A percentile compares a stretch with the other conserved stretches of the same genome.
Conservation (phyloP, 441 rosid genomes). For the Daphne laureola region DNA sequence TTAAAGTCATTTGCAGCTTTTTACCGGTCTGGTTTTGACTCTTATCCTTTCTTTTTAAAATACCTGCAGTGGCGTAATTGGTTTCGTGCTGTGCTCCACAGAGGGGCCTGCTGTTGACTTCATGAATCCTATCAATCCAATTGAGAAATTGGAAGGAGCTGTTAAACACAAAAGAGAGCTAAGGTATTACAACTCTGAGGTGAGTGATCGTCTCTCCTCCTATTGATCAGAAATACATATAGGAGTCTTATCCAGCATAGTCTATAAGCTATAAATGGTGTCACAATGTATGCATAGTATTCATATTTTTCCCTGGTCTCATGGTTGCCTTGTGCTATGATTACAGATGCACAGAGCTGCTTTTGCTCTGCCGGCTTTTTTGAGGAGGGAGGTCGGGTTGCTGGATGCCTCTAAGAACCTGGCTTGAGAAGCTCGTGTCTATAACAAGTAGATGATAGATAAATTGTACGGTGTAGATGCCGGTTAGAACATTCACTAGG, state of each 20-base stretch:
- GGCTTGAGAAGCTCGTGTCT: conserved; percentile 3
- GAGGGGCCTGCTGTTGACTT: conserved; percentile 82
- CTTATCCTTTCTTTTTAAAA: conserved; percentile 3
- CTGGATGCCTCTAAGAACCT: conserved; percentile 21
- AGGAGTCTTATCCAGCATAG: no score
- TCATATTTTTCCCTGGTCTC: no score
- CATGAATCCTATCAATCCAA: conserved; percentile 84
- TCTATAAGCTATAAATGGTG: no score
- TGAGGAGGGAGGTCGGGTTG: conserved; percentile 63
- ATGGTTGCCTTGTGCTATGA: conserved; percentile 5
- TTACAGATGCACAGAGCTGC: conserved; percentile 87
- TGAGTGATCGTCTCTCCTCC: conserved; percentile 17
- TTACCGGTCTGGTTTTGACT: not conserved
- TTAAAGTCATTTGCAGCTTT: not conserved
- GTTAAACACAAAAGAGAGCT: conserved; percentile 52
- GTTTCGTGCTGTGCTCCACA: conserved; percentile 76
- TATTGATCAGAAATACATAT: not conserved
- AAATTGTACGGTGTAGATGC: no score
- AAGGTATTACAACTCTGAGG: conserved; percentile 82
- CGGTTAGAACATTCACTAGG: no score
- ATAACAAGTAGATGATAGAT: no score
- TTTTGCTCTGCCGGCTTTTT: conserved; percentile 73
- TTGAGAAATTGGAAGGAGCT: conserved; percentile 84
- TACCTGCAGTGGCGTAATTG: conserved; percentile 70
- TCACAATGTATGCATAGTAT: no score